A percentile compares a stretch with the other conserved stretches of the same genome.
Evolutionary conservation across 2,329 filamentous ascomycete genomes (phyloP).

Genomic region (Aspergillus neoniger): DNA sequence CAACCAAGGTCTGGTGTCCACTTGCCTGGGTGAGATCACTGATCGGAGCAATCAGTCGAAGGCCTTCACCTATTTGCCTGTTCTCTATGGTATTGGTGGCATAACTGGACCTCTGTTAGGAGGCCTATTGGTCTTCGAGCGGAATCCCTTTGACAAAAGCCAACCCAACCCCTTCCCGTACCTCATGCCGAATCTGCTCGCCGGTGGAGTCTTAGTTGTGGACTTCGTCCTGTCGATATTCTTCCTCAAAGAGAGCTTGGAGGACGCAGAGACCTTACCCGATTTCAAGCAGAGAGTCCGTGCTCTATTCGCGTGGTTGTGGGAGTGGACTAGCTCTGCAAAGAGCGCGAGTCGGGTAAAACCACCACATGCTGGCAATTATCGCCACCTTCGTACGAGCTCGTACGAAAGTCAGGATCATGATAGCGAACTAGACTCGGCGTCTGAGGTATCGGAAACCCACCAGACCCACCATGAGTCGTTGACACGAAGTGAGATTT

Average conservation of each 20-base stretch:
- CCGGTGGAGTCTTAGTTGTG: conserved; percentile 68
- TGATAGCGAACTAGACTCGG: conserved; percentile 48
- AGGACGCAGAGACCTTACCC: conserved; percentile 64
- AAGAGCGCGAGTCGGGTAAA: conserved; percentile 62
- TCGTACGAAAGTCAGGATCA: conserved; percentile 35
- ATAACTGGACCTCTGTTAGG: conserved; percentile 93
- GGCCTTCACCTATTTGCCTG: conserved; percentile 90
- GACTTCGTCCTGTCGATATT: conserved; percentile 74
- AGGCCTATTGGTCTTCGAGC: conserved; percentile 71
- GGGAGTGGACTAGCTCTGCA: conserved; percentile 65
- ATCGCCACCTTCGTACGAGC: conserved; percentile 31
- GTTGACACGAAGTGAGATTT: conserved; percentile 61
- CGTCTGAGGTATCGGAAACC: conserved; percentile 42
- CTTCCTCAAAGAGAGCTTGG: conserved; percentile 84
- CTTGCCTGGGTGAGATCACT: conserved; percentile 91
- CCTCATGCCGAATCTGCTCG: conserved; percentile 77
- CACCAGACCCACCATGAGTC: conserved; percentile 47
- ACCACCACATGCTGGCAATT: conserved; percentile 28
- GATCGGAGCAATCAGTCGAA: conserved; percentile 91
- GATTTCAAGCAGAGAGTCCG: conserved; percentile 60
- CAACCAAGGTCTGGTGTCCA: conserved; percentile 91
- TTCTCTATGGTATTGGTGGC: conserved; percentile 92
- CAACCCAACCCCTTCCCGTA: conserved; percentile 71
- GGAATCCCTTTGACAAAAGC: conserved; percentile 57
- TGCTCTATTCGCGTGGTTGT: conserved; percentile 66